phyloP scores from a whole-genome alignment of 2,329 filamentous ascomycete species.

The Colletotrichum limetticola region DNA sequence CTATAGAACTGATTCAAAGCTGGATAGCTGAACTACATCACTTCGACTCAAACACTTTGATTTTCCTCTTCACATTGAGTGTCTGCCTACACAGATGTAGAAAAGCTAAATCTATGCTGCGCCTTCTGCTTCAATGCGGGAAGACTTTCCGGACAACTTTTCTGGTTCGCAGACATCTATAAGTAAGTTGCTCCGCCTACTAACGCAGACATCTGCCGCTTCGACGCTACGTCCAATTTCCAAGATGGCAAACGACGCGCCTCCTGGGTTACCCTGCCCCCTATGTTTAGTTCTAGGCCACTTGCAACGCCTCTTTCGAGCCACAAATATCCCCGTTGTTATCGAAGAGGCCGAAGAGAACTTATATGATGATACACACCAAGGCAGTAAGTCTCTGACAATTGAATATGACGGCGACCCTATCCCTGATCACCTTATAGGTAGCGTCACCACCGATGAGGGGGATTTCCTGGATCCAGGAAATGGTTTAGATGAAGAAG shows the following conservation, averaged over 20 bases:
- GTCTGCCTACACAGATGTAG: too few relatives aligned
- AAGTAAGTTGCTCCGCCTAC: not conserved
- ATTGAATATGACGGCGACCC: not conserved
- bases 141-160: too few relatives aligned
- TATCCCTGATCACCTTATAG: not conserved
- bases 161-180: not conserved
- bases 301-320: not conserved
- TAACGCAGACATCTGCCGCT: not conserved
- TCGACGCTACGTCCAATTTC: not conserved
- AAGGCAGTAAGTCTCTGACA: not conserved
- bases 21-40: too few relatives aligned
- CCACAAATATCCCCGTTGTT: not conserved
- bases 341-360: not conserved
- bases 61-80: too few relatives aligned
- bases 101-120: too few relatives aligned
- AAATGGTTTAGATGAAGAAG: not conserved
- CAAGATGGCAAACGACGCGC: not conserved
- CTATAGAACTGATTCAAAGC: too few relatives aligned
- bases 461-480: not conserved
- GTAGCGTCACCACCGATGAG: not conserved
- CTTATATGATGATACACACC: not conserved
- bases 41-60: too few relatives aligned
- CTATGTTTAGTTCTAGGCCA: not conserved
- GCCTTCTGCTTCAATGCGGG: too few relatives aligned
- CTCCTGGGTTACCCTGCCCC: not conserved